Base-by-base conservation (phyloP, 75 land plant species). In the Gnetum montanum region DNA sequence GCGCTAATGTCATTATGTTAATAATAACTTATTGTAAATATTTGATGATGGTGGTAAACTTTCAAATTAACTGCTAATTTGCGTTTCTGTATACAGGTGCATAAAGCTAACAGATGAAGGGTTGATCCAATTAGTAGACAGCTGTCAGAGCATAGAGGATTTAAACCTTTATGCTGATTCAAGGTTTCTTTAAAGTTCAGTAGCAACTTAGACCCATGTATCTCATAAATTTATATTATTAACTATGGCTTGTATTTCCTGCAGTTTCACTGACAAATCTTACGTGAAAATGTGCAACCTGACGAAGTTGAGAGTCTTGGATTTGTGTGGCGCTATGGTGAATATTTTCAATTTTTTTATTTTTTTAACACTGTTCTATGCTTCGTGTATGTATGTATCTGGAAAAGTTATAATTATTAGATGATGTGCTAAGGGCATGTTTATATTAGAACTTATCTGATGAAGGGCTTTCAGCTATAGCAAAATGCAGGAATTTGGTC, bases 311-410 rank as follows among this genome's bases (percentile, higher is more conserved):
- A 72, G 44, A 46, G 63, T 80, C 53, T 73, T 90, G 23, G 96
- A 90, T 54, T 68, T 90, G 4, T 86, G 92, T 78, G 96, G 96
- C 46, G 93, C 93, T 15, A 93, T 83, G 88, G 96, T 90, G 22
- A 59, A 61, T 29, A 27, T 33, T 27, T 16, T 16, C 45, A 36
- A 15, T 28, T 63, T 19, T 24, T 49, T 26, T 26, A 41, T 58
- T 62, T 23, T n/a, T 30, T 26, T 43, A 3, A 35, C 28, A 46
- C 31, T 29, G 27, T 50, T 31, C 19, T 53, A 3, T 29, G 34
- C 34, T 4, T 3, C 22, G 28, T 28, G 28, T 0, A 31, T 53
- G 10, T 34, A 31, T 56, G 24, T 31, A 27, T 25, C 28, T 27
- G 30, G 8, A 55, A 13, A 2, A 19, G 5, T 40, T 22, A 7